A percentile compares a stretch with the other conserved stretches of the same genome.
Evolutionary conservation across 441 rosid species (phyloP).

Genomic region (Daphne laureola): DNA sequence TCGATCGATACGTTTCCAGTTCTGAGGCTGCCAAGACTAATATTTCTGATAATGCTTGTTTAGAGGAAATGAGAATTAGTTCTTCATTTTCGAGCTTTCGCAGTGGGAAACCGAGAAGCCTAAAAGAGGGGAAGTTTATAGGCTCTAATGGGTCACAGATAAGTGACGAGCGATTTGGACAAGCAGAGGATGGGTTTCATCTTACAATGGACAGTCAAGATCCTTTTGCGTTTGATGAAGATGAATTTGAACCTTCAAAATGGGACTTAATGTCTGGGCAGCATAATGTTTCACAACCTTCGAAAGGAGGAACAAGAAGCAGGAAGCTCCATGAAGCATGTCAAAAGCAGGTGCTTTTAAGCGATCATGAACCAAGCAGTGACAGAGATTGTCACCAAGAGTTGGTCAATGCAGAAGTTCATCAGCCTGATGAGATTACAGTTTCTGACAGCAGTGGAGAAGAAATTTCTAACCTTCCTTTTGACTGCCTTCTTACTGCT

Average conservation of each 20-base stretch:
- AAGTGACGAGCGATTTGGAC: conserved; percentile 23
- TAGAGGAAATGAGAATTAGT: conserved; percentile 34
- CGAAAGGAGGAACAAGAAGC: conserved; percentile 21
- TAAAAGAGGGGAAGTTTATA: conserved; percentile 27
- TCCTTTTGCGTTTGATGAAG: conserved; percentile 83
- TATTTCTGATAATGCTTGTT: conserved; percentile 36
- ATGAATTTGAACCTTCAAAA: conserved; percentile 64
- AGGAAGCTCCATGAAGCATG: conserved; percentile 29
- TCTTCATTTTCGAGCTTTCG: conserved; percentile 47
- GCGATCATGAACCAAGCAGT: conserved; percentile 41
- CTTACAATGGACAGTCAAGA: conserved; percentile 47
- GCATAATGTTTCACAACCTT: conserved; percentile 34
- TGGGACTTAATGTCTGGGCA: conserved; percentile 60
- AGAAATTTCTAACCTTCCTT: conserved; percentile 51
- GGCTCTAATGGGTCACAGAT: conserved; percentile 31
- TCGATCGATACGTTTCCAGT: conserved; percentile 31
- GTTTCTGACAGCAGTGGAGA: conserved; percentile 29
- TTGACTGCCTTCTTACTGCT: conserved; percentile 85
- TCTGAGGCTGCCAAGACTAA: conserved; percentile 35
- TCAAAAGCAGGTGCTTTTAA: conserved; percentile 25
- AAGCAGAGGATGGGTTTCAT: conserved; percentile 24
- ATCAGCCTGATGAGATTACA: conserved; percentile 31
- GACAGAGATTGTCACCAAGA: conserved; percentile 26
- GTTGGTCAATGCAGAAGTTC: conserved; percentile 26
- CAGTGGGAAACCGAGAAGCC: conserved; percentile 39